phyloP scores from a whole-genome alignment of 2,329 filamentous ascomycete genomes.

The Verticillium isaacii region DNA sequence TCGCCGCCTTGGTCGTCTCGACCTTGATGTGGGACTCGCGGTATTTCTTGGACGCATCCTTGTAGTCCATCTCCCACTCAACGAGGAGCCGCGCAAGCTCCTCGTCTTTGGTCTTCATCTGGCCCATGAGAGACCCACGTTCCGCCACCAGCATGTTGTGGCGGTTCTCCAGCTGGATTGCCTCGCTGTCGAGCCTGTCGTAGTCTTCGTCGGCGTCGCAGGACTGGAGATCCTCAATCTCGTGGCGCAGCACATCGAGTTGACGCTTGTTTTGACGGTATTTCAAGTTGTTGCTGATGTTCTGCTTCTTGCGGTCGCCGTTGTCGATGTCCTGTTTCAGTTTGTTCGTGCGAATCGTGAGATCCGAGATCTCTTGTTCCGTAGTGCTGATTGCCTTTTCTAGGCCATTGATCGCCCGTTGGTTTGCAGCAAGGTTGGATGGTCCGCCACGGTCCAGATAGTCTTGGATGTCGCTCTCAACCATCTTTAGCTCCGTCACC shows the following conservation, averaged over 20 bases:
- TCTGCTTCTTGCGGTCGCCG: conserved; percentile 77
- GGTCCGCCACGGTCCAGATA: conserved; percentile 76
- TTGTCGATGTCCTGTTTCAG: conserved; percentile 73
- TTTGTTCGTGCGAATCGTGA: conserved; percentile 69
- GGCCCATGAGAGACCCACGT: conserved; percentile 68
- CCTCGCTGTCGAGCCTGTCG: conserved; percentile 67
- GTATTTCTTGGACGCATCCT: conserved; percentile 74
- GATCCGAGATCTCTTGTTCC: conserved; percentile 62
- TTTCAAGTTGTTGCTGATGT: conserved; percentile 82
- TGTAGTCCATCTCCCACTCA: conserved; percentile 84
- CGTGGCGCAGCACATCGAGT: conserved; percentile 60
- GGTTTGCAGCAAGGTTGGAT: conserved; percentile 63
- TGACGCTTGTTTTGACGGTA: conserved; percentile 72
- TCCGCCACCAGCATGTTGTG: conserved; percentile 68
- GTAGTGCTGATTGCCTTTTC: conserved; percentile 60
- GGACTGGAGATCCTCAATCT: conserved; percentile 70
- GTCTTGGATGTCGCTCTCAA: conserved; percentile 71
- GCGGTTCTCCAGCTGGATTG: conserved; percentile 59
- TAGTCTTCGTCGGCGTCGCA: conserved; percentile 82
- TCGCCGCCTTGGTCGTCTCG: conserved; percentile 85
- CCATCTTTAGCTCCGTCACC: conserved; percentile 69
- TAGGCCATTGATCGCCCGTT: conserved; percentile 62
- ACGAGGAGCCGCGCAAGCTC: conserved; percentile 67
- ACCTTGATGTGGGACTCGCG: conserved; percentile 86
- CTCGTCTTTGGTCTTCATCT: conserved; percentile 79